These are phyloP conservation scores for California macrophylla DNA, from an alignment of 441 rosid species.

Conservation along the genomic window DNA sequence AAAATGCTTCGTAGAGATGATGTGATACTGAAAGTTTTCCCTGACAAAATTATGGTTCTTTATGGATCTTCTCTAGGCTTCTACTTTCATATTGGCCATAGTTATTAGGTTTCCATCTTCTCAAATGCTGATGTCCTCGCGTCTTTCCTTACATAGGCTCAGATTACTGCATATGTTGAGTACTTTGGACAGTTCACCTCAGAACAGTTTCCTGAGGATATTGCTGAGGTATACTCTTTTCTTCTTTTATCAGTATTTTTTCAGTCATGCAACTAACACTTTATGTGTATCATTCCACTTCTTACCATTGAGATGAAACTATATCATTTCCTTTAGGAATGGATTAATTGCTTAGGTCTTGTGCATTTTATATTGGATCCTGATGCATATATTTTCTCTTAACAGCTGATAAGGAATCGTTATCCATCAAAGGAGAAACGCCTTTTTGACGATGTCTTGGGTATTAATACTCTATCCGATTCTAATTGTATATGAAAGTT, in stretches of 20 bases:
- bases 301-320: not conserved
- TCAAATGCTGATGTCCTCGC: constrained; percentile 1
- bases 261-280: not conserved
- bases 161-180: constrained; percentile 86
- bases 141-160: constrained; percentile 42
- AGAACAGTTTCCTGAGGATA: constrained; percentile 87
- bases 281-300: not conserved
- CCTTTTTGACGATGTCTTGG: constrained; percentile 89
- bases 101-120: not conserved
- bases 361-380: constrained; percentile 17
- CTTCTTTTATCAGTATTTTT: not conserved
- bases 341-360: constrained; percentile 5
- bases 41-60: not conserved
- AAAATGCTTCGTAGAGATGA: not conserved
- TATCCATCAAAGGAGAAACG: constrained; percentile 79
- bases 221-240: constrained; percentile 63
- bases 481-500: not conserved
- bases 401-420: constrained; percentile 74
- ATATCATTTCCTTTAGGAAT: not conserved
- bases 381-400: constrained; percentile 19
- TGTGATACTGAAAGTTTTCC: not conserved
- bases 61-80: not conserved
- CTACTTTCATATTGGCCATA: not conserved
- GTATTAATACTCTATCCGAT: constrained; percentile 38
- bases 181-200: constrained; percentile 92